Evolutionary conservation across 352 stramenopile genomes (phyloP), one percentile per base, ranked within the genome.

Genomic region (Labyrinthula sp.): DNA sequence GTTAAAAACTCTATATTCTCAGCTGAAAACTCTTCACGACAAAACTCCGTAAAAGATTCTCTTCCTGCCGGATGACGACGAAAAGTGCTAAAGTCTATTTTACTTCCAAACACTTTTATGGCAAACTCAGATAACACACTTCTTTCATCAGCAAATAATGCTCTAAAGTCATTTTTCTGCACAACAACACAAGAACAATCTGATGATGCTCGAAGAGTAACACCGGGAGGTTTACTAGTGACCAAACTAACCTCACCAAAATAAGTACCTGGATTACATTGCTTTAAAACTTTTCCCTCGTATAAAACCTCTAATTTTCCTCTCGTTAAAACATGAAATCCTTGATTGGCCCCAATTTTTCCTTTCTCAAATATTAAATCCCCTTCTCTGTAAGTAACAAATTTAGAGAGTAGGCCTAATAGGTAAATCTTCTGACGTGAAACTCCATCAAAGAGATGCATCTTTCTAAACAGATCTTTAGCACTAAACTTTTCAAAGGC

Each of bases 231-330:
- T 15, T 31, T 45, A n/a, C 47, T 35, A 20, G 43, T 45, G 24
- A 52, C 43, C 5, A 52, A 35, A 20, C 43, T 33, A 21, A 52
- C 30, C 35, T 52, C 43, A 20, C 43, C 43, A 54, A 52, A 52
- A 35, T 52, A 52, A 15, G 18, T 15, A 35, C 43, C 43, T 18
- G 43, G 4, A 20, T 8, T 20, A 2, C 40, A 21, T 15, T 22
- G 40, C 31, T 35, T 31, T 10, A 52, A 31, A 1, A 17, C 18
- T 23, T 52, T 47, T 23, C 20, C 35, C n/a, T 35, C 43, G 12
- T 45, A 15, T 8, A 36, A 50, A 9, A 52, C 35, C 17, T 47
- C 35, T n/a, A 52, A 31, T 10, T 12, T 23, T 15, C 43, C 43
- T n/a, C 43, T 31, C 2, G 43, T 52, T n/a, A 52, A 37, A 22